Conservation (phyloP, 495 filamentous ascomycete species). For the Lindgomyces ingoldianus region DNA sequence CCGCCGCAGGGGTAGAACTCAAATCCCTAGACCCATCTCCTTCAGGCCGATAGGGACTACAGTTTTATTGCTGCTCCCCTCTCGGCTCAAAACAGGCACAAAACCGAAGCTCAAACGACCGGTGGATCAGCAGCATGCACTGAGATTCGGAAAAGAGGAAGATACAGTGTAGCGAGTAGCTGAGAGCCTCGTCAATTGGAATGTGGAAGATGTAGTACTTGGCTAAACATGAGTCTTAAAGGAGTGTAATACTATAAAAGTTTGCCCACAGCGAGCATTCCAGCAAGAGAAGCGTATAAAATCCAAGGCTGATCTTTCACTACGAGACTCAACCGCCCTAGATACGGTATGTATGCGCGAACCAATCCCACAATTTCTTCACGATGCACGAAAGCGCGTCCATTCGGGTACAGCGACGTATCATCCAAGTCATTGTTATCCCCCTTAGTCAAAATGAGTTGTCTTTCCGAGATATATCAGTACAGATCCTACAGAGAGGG, state of each 20-base stretch:
- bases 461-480: conserved; percentile 23
- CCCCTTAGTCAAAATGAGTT: conserved; percentile 40
- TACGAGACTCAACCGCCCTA: neutral
- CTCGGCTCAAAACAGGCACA: too few species aligned
- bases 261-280: neutral
- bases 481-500: neutral
- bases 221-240: too few species aligned
- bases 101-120: too few species aligned
- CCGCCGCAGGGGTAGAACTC: too few species aligned
- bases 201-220: too few species aligned
- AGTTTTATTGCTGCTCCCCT: too few species aligned
- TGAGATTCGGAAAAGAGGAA: too few species aligned
- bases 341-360: conserved; percentile 34
- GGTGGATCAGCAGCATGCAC: too few species aligned
- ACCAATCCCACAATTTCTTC: conserved; percentile 40
- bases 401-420: conserved; percentile 35
- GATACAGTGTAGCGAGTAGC: too few species aligned
- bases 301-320: conserved; percentile 7
- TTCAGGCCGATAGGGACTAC: neutral
- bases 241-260: conserved; percentile 1
- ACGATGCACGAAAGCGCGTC: conserved; percentile 24
- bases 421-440: conserved; percentile 42
- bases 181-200: neutral
- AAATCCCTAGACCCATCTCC: too few species aligned
- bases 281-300: neutral